These are phyloP conservation scores for Chrysosporium queenslandicum DNA, from an alignment of 2,329 filamentous ascomycete species.

Conservation along the genomic window DNA sequence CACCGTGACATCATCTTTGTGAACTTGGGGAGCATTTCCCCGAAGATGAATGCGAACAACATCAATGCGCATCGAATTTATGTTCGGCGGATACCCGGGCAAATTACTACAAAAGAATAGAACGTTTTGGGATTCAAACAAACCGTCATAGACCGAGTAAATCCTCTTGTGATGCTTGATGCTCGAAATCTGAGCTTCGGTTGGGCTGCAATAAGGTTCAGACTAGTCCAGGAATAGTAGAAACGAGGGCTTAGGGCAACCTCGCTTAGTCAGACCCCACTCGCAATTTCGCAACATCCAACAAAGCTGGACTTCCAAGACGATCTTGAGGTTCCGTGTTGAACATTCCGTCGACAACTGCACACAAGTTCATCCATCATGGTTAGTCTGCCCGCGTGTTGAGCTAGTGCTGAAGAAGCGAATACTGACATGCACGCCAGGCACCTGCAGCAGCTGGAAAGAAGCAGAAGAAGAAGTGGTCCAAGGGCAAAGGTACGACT, in stretches of 20 bases:
- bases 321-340: conserved; percentile 19
- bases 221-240: conserved; percentile 19
- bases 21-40: too few species aligned
- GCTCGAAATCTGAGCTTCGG: too few species aligned
- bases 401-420: too few species aligned
- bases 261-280: conserved; percentile 31
- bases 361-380: conserved; percentile 31
- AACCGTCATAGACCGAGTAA: too few species aligned
- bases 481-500: conserved; percentile 46
- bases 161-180: too few species aligned
- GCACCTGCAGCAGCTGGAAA: conserved; percentile 42
- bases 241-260: conserved; percentile 29
- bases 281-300: conserved; percentile 26
- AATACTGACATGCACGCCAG: conserved; percentile 21
- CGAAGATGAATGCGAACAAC: too few species aligned
- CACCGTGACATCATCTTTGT: too few species aligned
- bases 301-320: not conserved
- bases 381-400: conserved; percentile 22
- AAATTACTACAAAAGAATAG: too few species aligned
- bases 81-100: too few species aligned
- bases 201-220: not conserved
- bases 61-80: too few species aligned
- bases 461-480: conserved; percentile 50
- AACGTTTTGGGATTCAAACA: too few species aligned
- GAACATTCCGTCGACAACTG: conserved; percentile 27